A percentile compares a stretch with the other conserved stretches of the same genome.
These are phyloP conservation scores for Phytophthora aleatoria DNA, from an alignment of 352 stramenopile genomes.

Conservation along the genomic window DNA sequence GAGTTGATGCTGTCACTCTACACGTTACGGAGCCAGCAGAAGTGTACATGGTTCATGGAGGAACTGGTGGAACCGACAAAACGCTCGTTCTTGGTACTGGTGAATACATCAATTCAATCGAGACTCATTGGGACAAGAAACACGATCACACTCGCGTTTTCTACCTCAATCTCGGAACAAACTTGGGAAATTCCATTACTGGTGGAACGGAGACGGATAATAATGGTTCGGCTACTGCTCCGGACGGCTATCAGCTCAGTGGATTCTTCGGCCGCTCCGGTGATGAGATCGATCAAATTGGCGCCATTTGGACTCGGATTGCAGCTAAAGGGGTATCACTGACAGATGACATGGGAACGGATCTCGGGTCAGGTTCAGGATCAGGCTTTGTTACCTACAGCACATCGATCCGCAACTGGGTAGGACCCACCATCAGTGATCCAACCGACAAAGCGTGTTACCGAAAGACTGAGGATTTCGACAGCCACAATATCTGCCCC, in stretches of 20 bases:
- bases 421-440: too few relatives aligned
- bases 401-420: too few relatives aligned
- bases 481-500: too few relatives aligned
- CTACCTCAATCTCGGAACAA: constrained; percentile 26
- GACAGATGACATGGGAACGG: neutral
- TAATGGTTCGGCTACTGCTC: constrained; percentile 10
- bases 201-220: constrained; percentile 12
- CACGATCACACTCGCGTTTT: constrained; percentile 23
- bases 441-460: too few relatives aligned
- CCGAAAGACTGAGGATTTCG: too few relatives aligned
- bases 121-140: constrained; percentile 23
- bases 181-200: constrained; percentile 14
- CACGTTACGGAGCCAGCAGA: neutral
- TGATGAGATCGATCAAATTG: constrained; percentile 27
- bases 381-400: too few relatives aligned
- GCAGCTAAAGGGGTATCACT: neutral
- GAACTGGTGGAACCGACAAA: too few relatives aligned
- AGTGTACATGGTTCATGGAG: too few relatives aligned
- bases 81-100: too few relatives aligned
- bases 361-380: too few relatives aligned
- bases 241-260: constrained; percentile 18
- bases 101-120: constrained; percentile 4
- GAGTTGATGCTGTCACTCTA: neutral
- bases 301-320: constrained; percentile 19
- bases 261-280: constrained; percentile 24